These are phyloP conservation scores for Diaporthe sp. DNA, from an alignment of 2,329 filamentous ascomycete genomes.

Conservation along the genomic window DNA sequence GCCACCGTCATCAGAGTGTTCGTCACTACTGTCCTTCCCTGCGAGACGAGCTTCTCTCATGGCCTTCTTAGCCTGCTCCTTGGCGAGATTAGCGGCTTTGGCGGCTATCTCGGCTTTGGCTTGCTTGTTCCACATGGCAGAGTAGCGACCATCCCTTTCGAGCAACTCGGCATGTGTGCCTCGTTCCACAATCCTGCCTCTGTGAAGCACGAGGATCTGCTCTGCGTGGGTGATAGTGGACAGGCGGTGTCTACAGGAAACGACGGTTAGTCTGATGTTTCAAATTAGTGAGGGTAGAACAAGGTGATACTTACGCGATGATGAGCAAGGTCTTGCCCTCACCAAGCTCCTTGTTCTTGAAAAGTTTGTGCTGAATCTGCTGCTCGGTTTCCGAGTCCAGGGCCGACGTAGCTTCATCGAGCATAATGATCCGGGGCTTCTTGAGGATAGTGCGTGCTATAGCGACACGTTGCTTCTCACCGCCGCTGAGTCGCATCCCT, in stretches of 20 bases:
- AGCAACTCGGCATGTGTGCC: slow-evolving; percentile 86
- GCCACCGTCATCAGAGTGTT: slow-evolving; percentile 59
- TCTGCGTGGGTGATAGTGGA: slow-evolving; percentile 90
- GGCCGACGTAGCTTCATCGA: slow-evolving; percentile 80
- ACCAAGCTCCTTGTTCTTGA: slow-evolving; percentile 73
- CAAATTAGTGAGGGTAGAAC: background rate
- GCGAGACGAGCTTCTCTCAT: slow-evolving; percentile 65
- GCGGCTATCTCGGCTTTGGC: slow-evolving; percentile 81
- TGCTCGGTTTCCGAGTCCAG: slow-evolving; percentile 74
- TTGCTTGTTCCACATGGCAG: slow-evolving; percentile 91
- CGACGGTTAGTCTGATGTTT: slow-evolving; percentile 43
- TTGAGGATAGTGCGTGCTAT: slow-evolving; percentile 77
- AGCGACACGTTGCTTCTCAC: slow-evolving; percentile 71
- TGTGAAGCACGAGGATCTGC: slow-evolving; percentile 84
- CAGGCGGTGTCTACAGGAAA: slow-evolving; percentile 75
- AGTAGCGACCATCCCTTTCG: slow-evolving; percentile 78
- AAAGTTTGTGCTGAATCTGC: slow-evolving; percentile 76
- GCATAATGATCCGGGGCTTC: slow-evolving; percentile 76
- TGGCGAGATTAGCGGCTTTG: slow-evolving; percentile 66
- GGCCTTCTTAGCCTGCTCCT: slow-evolving; percentile 57
- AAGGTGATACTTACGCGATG: slow-evolving; percentile 78
- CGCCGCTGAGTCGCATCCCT: slow-evolving; percentile 69
- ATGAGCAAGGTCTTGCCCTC: slow-evolving; percentile 92
- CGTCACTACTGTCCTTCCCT: slow-evolving; percentile 54
- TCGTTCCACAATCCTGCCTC: slow-evolving; percentile 81